Evolutionary conservation across 2,329 filamentous ascomycete genomes (phyloP).

Genomic region (Calonectria henricotiae): DNA sequence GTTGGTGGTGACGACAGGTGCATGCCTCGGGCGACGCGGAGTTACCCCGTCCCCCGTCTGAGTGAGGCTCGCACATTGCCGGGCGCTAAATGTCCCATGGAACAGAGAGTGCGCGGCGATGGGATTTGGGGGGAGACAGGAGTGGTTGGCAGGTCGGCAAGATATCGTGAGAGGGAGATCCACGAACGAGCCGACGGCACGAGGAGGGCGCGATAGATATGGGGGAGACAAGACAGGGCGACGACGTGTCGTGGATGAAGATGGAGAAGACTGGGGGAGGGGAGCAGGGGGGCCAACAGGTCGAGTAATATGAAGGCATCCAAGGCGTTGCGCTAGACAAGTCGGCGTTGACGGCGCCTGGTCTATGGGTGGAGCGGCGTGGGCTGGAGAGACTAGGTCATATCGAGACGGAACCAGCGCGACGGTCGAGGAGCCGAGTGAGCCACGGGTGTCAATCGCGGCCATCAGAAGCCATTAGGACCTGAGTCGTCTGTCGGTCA

Average conservation of each 20-base stretch:
- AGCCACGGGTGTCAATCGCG: slow-evolving; percentile 1
- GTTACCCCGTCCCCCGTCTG: slow-evolving; percentile 41
- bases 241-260: slow-evolving; percentile 7
- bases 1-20: slow-evolving; percentile 26
- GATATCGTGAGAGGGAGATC: not conserved
- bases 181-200: not conserved
- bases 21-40: slow-evolving; percentile 39
- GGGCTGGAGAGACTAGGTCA: slow-evolving; percentile 41
- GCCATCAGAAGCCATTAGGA: slow-evolving; percentile 19
- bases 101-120: slow-evolving; percentile 24
- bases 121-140: not conserved
- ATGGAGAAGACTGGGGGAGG: slow-evolving; percentile 31
- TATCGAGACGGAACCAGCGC: slow-evolving; percentile 39
- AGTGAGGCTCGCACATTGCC: slow-evolving; percentile 50
- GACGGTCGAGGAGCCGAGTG: slow-evolving; percentile 32
- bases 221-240: slow-evolving; percentile 28
- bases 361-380: slow-evolving; percentile 48
- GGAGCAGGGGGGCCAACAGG: slow-evolving; percentile 45
- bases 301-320: slow-evolving; percentile 54
- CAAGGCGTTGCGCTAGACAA: slow-evolving; percentile 52
- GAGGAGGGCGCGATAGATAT: slow-evolving; percentile 5
- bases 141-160: not conserved
- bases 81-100: slow-evolving; percentile 46
- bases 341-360: slow-evolving; percentile 52
- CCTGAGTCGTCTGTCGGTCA: slow-evolving; percentile 16